Base-by-base conservation (phyloP, 2,329 filamentous ascomycete species). In the Claviceps sp. region DNA sequence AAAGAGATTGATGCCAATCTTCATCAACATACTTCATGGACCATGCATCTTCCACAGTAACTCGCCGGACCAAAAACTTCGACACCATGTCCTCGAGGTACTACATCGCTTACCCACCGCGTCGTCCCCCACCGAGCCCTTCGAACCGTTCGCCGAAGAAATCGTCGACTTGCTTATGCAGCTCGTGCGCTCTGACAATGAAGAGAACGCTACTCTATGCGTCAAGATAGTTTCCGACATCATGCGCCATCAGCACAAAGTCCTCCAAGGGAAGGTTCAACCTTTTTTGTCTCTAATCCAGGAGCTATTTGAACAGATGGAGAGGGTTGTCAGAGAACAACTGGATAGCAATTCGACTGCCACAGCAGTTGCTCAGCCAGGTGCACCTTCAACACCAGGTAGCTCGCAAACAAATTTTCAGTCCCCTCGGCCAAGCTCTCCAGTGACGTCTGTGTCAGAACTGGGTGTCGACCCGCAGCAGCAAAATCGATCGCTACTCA, bases 201-300 rank as follows among this genome's bases (percentile, higher is more conserved):
- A 99, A 69, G 93, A 99, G 56, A 99, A 98, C 75, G 93, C 91
- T 2, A 88, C 94, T n/a, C 73, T 98, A 56, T 96, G 91, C 65
- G 88, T 99, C 71, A 98, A 98, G 74, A 95, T 91, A 14, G 88
- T 95, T 49, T 96, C 95, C 73, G 93, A 99, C 64, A 84, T 97
- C 57, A 88, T 95, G 77, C 83, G 93, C 47, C 88, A 95, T 64
- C 91, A 97, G 68, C 80, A 84, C 52, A 94, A 91, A 70, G 82
- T 84, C 26, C 81, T 96, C 7, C 68, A 69, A 43, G 77, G 79
- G 53, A 89, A 87, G 64, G 90, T 96, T 3, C 91, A 97, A 66
- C 78, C 82, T 2, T 98, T 98, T 66, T 72, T 99, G 53, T 83
- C 85, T 51, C 75, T 99, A 39, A 97, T 99, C 48, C 85, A 95